A percentile compares a stretch with the other conserved stretches of the same genome.
phyloP scores from a whole-genome alignment of 1,284 basidiomycete species.

The Microbotryum lychnidis-dioicae region DNA sequence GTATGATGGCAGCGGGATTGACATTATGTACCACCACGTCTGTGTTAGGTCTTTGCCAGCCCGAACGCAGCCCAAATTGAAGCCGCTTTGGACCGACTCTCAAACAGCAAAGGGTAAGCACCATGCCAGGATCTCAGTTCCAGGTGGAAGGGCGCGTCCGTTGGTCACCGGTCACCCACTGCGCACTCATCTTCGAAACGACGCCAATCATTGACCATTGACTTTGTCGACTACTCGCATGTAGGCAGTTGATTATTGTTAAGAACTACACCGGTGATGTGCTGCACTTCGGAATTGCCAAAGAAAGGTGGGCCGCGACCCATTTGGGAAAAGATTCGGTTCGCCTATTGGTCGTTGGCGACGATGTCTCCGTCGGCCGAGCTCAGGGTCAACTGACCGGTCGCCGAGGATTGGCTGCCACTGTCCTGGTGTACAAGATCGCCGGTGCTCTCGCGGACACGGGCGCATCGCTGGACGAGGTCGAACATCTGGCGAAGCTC shows the following conservation, averaged over 20 bases:
- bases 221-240: background rate
- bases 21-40: too few relatives aligned
- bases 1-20: too few relatives aligned
- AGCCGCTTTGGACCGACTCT: slow-evolving; percentile 16
- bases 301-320: slow-evolving; percentile 67
- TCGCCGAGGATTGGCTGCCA: slow-evolving; percentile 58
- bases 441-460: slow-evolving; percentile 56
- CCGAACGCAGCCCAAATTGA: slow-evolving; percentile 46
- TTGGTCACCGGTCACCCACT: too few relatives aligned
- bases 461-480: slow-evolving; percentile 64
- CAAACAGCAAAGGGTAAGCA: slow-evolving; percentile 11
- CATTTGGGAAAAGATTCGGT: slow-evolving; percentile 58
- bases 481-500: slow-evolving; percentile 61
- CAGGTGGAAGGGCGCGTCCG: background rate
- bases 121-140: background rate
- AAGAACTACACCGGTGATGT: slow-evolving; percentile 52
- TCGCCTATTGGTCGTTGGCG: slow-evolving; percentile 76
- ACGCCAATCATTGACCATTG: background rate
- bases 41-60: slow-evolving; percentile 43
- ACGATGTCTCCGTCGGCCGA: slow-evolving; percentile 70
- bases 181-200: slow-evolving; percentile 74
- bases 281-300: slow-evolving; percentile 85
- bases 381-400: slow-evolving; percentile 71
- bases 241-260: slow-evolving; percentile 11
- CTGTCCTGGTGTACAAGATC: slow-evolving; percentile 84